These are phyloP conservation scores for Pholiota conissans DNA, from an alignment of 768 basidiomycete species.

Conservation along the genomic window DNA sequence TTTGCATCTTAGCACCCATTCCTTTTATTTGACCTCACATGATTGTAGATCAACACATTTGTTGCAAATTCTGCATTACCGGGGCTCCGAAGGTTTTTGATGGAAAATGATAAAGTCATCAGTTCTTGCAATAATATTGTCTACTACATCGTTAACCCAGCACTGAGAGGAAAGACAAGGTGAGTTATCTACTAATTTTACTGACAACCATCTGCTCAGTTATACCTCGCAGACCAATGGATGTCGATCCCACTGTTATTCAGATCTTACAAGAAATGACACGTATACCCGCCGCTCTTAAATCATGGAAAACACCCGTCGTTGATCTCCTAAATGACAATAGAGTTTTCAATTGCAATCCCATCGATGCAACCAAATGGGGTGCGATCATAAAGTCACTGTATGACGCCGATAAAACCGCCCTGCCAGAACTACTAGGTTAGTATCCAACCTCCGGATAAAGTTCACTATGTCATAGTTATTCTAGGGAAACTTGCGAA, in stretches of 20 bases:
- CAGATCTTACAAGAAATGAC: constrained; percentile 78
- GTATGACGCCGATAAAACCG: constrained; percentile 85
- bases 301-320: constrained; percentile 83
- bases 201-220: background rate
- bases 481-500: constrained; percentile 71
- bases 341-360: constrained; percentile 79
- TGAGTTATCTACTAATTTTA: constrained; percentile 28
- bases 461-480: constrained; percentile 20
- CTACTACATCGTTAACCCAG: constrained; percentile 80
- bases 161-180: constrained; percentile 77
- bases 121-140: constrained; percentile 81
- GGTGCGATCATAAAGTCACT: constrained; percentile 73
- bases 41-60: constrained; percentile 68
- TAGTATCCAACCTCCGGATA: constrained; percentile 24
- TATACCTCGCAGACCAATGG: constrained; percentile 59
- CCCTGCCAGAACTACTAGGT: constrained; percentile 85
- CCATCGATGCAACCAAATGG: constrained; percentile 65
- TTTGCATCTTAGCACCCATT: background rate
- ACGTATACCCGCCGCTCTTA: constrained; percentile 71
- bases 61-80: constrained; percentile 71
- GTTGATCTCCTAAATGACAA: constrained; percentile 82
- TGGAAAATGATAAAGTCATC: constrained; percentile 82
- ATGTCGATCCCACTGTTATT: constrained; percentile 68
- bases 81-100: constrained; percentile 72
- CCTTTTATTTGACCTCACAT: constrained; percentile 7